These are phyloP conservation scores for Penicillium sp. DNA, from an alignment of 2,329 filamentous ascomycete genomes.

Conservation along the genomic window DNA sequence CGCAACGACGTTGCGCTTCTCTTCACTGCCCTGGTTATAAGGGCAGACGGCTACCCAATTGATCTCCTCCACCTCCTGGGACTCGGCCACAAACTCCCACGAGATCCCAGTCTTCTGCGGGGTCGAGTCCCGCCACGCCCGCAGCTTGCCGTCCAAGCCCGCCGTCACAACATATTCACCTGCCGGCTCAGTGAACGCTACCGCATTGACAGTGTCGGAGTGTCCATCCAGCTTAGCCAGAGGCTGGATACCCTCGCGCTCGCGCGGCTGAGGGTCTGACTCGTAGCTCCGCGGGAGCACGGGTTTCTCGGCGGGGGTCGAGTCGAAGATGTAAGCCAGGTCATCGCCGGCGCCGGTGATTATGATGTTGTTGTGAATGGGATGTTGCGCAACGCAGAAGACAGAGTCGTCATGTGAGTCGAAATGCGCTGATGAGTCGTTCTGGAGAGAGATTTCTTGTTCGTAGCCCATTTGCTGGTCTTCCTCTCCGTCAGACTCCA, in stretches of 20 bases:
- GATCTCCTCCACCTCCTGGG: conserved; percentile 88
- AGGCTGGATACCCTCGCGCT: conserved; percentile 57
- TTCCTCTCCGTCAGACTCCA: conserved; percentile 67
- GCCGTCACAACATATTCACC: conserved; percentile 83
- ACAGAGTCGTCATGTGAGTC: conserved; percentile 85
- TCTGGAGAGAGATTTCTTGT: conserved; percentile 67
- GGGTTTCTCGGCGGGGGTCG: conserved; percentile 56
- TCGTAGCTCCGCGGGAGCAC: conserved; percentile 73
- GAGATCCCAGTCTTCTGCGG: conserved; percentile 46
- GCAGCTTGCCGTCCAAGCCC: conserved; percentile 78
- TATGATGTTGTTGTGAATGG: conserved; percentile 67
- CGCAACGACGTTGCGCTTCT: conserved; percentile 74
- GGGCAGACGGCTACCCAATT: conserved; percentile 84
- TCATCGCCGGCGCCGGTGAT: conserved; percentile 86
- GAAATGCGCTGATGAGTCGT: conserved; percentile 91
- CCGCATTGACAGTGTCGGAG: conserved; percentile 80
- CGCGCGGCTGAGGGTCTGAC: conserved; percentile 57
- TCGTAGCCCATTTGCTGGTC: conserved; percentile 48
- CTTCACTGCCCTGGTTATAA: conserved; percentile 44
- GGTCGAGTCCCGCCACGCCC: conserved; percentile 58
- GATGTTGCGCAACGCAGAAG: conserved; percentile 93
- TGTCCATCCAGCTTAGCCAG: conserved; percentile 81
- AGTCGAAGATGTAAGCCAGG: conserved; percentile 80
- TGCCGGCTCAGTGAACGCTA: conserved; percentile 74
- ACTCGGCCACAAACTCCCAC: conserved; percentile 67